Base-by-base conservation (phyloP, 1,284 basidiomycete genomes). In the Hemileia vastatrix region DNA sequence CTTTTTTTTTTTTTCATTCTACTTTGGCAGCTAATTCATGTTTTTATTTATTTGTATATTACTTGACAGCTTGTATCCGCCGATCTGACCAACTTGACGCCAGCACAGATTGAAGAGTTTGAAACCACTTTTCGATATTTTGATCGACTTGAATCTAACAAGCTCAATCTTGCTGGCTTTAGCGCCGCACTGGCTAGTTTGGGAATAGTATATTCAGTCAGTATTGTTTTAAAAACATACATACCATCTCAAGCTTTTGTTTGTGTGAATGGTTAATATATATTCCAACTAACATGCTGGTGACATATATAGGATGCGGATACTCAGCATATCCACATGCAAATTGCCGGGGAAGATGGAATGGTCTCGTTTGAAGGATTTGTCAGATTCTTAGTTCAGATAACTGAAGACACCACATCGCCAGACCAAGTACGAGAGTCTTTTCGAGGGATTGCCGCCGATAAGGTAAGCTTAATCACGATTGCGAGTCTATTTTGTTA, bases 81-180 rank as follows among this genome's bases (percentile, higher is more conserved):
- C 51, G 89, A 90, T 66, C 86, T 89, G 83, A 88, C 88, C 24
- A 92, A 92, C 73, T 77, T 97, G 66, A 95, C 93, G 0, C 92
- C 95, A 0, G 92, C 91, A 2, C 92, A 96, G 75, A 80, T 97
- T 23, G 93, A 97, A 76, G 93, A 97, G 74, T 97, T 97, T 69
- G 93, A 97, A 76, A 85, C 86, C 72, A 95, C 93, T 1, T 98
- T 97, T 83, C 84, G 94, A 63, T 93, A 96, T 78, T 98, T 98
- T 73, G 93, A 96, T 77, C 86, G 86, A 68, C 91, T 96, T 70
- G 87, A 89, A 69, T 84, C 86, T 52, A 95, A 96, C 76, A 90
- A 87, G 0, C 83, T 98, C 36, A 84, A 83, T 61, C 78, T 87
- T 59, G 83, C 88, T 1, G 91, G 97, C 77, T 87, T 96, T 81